Base-by-base conservation (phyloP, 2,329 filamentous ascomycete genomes). In the Ambrosiella cleistominuta region DNA sequence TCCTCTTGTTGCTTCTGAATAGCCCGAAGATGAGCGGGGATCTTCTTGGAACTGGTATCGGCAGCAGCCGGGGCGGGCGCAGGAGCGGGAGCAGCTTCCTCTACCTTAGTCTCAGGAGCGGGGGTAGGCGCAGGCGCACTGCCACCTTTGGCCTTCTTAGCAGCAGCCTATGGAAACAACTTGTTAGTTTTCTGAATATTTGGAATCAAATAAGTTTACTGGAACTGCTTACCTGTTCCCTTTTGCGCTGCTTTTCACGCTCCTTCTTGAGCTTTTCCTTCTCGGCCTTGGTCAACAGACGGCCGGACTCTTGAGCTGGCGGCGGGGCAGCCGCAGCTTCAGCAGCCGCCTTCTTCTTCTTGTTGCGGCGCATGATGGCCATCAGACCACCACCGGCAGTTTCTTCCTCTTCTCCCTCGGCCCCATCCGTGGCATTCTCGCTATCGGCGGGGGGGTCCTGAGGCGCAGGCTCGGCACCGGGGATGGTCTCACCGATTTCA, bases 221-320 rank as follows among this genome's bases (percentile, higher is more conserved):
- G 54, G 15, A 27, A 9, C 51, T 27, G 47, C 47, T 47, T 64
- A 93, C 88, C 80, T 97, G 86, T 72, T 98, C 93, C 81, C 90
- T 98, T 75, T 98, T 98, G 64, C 90, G 80, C 74, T 93, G 87
- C 81, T 98, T 98, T 75, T 98, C 93, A 62, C 88, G 83, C 75
- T 98, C 93, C 74, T 96, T 98, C 79, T 91, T 97, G 67, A 91
- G 78, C 72, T 88, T 95, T 70, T 98, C 93, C 75, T 98, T 98
- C 74, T 98, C 90, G 60, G 94, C 93, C 80, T 97, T 98, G 44
- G 88, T 95, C 73, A 97, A 82, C 54, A 97, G 77, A 58, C 82
- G 80, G 50, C 84, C 84, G 60, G 75, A 74, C 3, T 75, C 76
- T 1, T 91, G 85, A 2, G 85, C 82, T 72, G 93, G 91, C n/a